Base-by-base conservation (phyloP, 768 basidiomycete species). In the Amanita jacksonii region DNA sequence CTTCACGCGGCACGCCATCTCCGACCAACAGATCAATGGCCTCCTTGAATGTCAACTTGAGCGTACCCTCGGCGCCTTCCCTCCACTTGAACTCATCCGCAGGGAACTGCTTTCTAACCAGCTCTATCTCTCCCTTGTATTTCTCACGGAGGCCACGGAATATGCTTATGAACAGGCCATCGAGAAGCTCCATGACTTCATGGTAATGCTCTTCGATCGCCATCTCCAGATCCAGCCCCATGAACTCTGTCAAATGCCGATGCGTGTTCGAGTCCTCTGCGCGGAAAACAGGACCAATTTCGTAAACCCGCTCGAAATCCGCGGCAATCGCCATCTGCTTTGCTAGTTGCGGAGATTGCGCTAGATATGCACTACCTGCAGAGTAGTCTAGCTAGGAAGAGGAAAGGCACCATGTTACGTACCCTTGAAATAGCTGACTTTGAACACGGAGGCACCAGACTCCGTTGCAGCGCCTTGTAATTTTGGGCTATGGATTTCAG, bases 321-420 rank as follows among this genome's bases (percentile, higher is more conserved):
- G 90, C 92, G 25, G 96, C 91, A 54, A 99, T 98, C 48, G 86
- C 88, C 96, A 99, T 99, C 65, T 99, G 96, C 64, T 99, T 99
- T 40, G 92, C 89, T 12, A 98, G 72, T 59, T 99, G 96, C 31
- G 96, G 96, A 30, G 88, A 92, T 62, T 99, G 96, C 15, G 96
- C 96, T 31, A 99, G 76, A 70, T 74, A 99, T 2, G 96, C 96
- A 52, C 63, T 76, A 23, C 88, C 92, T 94, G 40, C 32, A 48
- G 42, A 12, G 46, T 23, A 16, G 25, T 33, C 13, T 23, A 8
- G 10, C 31, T 15, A 41, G 22, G 22, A 16, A 13, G 37, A 7
- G 4, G 5, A 10, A 8, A 34, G 13, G 13, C 12, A 28, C 28
- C 9, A 4, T 12, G 7, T 18, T 45, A 13, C 42, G 46, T 51